These are phyloP conservation scores for Trichoderma sp. DNA, from an alignment of 2,329 filamentous ascomycete species.

Conservation along the genomic window DNA sequence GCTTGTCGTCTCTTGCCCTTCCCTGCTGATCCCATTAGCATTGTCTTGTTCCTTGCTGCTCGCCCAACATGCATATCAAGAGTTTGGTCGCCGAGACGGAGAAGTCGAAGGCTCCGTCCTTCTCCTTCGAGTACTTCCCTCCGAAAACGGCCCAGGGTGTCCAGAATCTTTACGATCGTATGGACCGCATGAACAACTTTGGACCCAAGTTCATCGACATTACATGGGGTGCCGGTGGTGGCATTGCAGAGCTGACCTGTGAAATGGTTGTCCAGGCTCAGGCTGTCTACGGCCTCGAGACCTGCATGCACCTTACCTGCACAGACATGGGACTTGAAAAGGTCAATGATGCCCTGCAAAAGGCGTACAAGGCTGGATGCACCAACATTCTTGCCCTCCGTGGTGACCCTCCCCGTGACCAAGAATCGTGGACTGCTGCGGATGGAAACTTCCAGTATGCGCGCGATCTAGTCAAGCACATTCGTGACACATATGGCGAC, in stretches of 20 bases:
- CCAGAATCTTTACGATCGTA: conserved; percentile 98
- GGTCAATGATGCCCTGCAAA: conserved; percentile 82
- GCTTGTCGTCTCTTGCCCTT: not conserved
- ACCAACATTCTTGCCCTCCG: conserved; percentile 94
- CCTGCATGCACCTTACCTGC: conserved; percentile 98
- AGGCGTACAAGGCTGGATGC: conserved; percentile 91
- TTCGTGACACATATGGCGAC: conserved; percentile 65
- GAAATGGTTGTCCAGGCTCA: conserved; percentile 98
- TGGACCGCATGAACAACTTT: conserved; percentile 97
- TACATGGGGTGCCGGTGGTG: conserved; percentile 95
- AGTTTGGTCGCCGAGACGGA: conserved; percentile 84
- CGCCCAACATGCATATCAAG: conserved; percentile 82
- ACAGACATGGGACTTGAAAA: conserved; percentile 95
- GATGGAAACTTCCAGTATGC: conserved; percentile 90
- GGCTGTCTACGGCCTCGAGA: conserved; percentile 92
- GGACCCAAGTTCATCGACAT: conserved; percentile 97
- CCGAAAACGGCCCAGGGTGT: conserved; percentile 97
- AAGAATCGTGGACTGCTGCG: conserved; percentile 88
- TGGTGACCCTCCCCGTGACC: conserved; percentile 89
- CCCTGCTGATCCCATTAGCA: not conserved
- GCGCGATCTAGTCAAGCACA: conserved; percentile 83
- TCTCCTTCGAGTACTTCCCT: conserved; percentile 99
- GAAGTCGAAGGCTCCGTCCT: conserved; percentile 76
- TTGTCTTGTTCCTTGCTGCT: not conserved
- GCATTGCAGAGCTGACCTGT: conserved; percentile 85